Evolutionary conservation across 352 stramenopile genomes (phyloP).

Genomic region (Hyaloperonospora brassicae): DNA sequence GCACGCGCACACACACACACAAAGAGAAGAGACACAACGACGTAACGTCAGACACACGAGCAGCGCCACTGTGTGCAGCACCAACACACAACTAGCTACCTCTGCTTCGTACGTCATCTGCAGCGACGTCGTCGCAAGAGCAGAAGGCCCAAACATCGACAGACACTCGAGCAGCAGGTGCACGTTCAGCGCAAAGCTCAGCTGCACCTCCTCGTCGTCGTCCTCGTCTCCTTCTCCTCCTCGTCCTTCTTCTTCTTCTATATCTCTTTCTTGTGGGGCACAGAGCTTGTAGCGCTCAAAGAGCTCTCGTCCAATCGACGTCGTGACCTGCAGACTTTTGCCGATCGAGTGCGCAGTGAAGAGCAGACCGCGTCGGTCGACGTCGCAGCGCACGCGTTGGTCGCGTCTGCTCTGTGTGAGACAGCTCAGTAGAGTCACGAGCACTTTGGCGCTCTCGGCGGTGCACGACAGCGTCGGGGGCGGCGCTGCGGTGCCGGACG

Average conservation of each 20-base stretch:
- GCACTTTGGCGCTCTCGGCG: slow-evolving; percentile 60
- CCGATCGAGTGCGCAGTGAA: slow-evolving; percentile 78
- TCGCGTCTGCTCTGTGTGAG: slow-evolving; percentile 63
- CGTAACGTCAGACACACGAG: too few species aligned
- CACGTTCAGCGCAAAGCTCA: slow-evolving; percentile 71
- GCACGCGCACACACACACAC: too few species aligned
- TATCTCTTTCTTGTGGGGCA: neutral
- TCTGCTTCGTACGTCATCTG: slow-evolving; percentile 60
- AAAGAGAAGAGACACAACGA: too few species aligned
- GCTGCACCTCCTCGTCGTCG: slow-evolving; percentile 29
- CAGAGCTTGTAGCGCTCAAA: slow-evolving; percentile 65
- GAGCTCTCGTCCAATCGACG: slow-evolving; percentile 59
- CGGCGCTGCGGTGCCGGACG: slow-evolving; percentile 2
- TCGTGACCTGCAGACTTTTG: slow-evolving; percentile 85
- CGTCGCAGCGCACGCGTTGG: slow-evolving; percentile 70
- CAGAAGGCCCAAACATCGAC: slow-evolving; percentile 64
- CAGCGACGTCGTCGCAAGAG: slow-evolving; percentile 64
- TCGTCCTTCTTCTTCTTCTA: slow-evolving; percentile 9
- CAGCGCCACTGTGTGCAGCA: neutral
- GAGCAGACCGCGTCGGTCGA: slow-evolving; percentile 50
- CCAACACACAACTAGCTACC: slow-evolving; percentile 14
- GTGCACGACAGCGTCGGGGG: slow-evolving; percentile 45
- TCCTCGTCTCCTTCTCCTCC: slow-evolving; percentile 9
- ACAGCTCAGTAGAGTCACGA: slow-evolving; percentile 67
- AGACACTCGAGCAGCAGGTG: slow-evolving; percentile 70